phyloP scores from a whole-genome alignment of 257 asterid species.

The Craterostigma plantagineum region DNA sequence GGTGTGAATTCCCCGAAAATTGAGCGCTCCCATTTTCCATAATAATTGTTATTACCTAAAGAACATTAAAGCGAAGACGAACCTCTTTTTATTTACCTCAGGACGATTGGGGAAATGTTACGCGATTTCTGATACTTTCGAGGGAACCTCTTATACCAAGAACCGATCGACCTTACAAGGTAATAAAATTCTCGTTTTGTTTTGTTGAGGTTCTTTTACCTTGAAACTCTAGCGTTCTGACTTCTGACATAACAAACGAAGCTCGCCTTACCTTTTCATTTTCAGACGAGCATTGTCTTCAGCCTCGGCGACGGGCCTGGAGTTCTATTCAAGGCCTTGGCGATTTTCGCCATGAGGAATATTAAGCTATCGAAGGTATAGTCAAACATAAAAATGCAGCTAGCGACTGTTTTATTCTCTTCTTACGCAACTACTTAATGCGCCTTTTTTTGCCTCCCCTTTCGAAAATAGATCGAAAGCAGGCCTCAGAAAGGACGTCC shows the following conservation, averaged over 20 bases:
- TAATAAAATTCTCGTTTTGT: conserved; percentile 5
- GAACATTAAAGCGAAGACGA: too few relatives aligned
- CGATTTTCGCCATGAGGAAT: conserved; percentile 71
- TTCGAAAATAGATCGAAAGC: conserved; percentile 64
- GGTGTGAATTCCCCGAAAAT: conserved; percentile 15
- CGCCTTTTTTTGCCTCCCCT: neutral
- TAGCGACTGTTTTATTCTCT: conserved; percentile 7
- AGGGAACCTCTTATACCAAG: conserved; percentile 42
- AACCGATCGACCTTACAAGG: conserved; percentile 22
- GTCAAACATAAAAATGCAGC: neutral
- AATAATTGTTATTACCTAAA: too few relatives aligned
- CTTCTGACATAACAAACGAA: too few relatives aligned
- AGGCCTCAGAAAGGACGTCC: conserved; percentile 80
- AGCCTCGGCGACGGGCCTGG: conserved; percentile 95
- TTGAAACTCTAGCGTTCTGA: neutral
- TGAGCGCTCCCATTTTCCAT: too few relatives aligned
- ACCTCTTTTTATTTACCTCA: conserved; percentile 10
- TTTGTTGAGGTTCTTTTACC: neutral
- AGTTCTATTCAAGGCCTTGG: conserved; percentile 83
- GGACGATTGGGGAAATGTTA: conserved; percentile 60
- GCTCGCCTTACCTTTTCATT: neutral
- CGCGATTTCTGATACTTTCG: conserved; percentile 82
- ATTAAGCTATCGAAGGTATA: conserved; percentile 82
- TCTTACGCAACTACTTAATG: neutral
- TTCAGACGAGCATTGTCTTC: conserved; percentile 83